Base-by-base conservation (phyloP, 805 yeast species). In the Schwanniomyces vanrijiae region DNA sequence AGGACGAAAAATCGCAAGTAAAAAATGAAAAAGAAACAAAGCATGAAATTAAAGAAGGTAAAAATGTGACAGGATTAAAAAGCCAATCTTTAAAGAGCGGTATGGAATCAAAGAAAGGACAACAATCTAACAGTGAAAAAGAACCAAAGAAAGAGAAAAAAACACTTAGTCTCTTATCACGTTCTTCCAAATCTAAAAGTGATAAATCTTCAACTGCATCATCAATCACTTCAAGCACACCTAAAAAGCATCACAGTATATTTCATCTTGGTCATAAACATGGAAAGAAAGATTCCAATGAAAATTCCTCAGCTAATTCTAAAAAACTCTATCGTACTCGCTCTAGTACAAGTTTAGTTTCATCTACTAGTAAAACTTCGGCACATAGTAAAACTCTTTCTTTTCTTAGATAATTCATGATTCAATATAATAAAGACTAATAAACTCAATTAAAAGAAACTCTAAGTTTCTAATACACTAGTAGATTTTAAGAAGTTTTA, bases 1-100 rank as follows among this genome's bases (percentile, higher is more conserved):
- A 59, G 28, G 73, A 68, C 21, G 73, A 64, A 43, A 64, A 62
- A 24, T 49, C 46, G 34, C 47, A 40, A 42, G 38, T 47, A 34
- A 54, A 51, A 33, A 44, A 43, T 31, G 55, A 37, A 43, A 47
- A 37, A 38, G 45, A 47, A 42, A 46, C 18, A 43, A 22, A 16
- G 16, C 29, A 26, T 21, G 31, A 18, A 19, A 14, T 7, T 29
- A 41, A 34, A 31, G 35, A 39, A 39, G 16, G 33, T 40, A 25
- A 46, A 46, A 31, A 24, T 2, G 16, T 22, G 25, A 51, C 46
- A 37, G 48, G 35, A 42, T 39, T 45, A 29, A 54, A 51, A 33
- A 45, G 43, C 26, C 53, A 34, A 43, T 43, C 33, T 34, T 43
- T 42, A n/a, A 45, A 46, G 43, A 48, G 8, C 8, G 25, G 8